Evolutionary conservation across 257 asterid genomes (phyloP).

Genomic region (Solanum appendiculatum): DNA sequence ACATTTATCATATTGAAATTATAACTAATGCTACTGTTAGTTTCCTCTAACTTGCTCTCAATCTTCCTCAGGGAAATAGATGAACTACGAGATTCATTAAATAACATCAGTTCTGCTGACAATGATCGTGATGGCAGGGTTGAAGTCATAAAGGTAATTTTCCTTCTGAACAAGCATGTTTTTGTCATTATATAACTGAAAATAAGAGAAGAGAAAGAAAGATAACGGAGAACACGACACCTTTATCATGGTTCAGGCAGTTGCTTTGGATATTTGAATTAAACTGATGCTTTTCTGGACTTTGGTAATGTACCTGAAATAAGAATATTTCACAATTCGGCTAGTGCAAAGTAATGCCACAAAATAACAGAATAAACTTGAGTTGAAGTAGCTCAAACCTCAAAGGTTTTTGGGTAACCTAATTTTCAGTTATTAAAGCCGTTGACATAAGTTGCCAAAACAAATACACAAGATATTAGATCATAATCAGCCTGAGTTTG

Average conservation of each 20-base stretch:
- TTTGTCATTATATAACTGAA: not conserved
- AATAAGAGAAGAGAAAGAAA: not conserved
- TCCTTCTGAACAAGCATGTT: not conserved
- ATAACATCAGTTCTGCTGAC: constrained; percentile 12
- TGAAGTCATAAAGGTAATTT: constrained; percentile 59
- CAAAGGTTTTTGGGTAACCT: not conserved
- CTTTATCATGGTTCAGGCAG: not conserved
- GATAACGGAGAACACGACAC: not conserved
- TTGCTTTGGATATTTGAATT: not conserved
- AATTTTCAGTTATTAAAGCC: not conserved
- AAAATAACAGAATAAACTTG: not conserved
- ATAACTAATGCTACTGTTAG: not conserved
- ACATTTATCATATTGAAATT: not conserved
- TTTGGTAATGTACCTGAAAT: not conserved
- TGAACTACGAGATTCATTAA: constrained; percentile 33
- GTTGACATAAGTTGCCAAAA: not conserved
- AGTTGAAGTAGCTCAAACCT: not conserved
- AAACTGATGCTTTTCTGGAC: not conserved
- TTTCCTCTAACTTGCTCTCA: constrained; percentile 7
- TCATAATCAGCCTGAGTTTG: not conserved
- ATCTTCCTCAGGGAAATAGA: constrained; percentile 53
- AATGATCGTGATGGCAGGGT: constrained; percentile 34
- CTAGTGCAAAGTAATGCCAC: not conserved
- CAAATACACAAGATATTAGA: not conserved
- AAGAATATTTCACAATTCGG: not conserved